Base-by-base conservation (phyloP, 2,329 filamentous ascomycete genomes). In the Albophoma yamanashiensis region DNA sequence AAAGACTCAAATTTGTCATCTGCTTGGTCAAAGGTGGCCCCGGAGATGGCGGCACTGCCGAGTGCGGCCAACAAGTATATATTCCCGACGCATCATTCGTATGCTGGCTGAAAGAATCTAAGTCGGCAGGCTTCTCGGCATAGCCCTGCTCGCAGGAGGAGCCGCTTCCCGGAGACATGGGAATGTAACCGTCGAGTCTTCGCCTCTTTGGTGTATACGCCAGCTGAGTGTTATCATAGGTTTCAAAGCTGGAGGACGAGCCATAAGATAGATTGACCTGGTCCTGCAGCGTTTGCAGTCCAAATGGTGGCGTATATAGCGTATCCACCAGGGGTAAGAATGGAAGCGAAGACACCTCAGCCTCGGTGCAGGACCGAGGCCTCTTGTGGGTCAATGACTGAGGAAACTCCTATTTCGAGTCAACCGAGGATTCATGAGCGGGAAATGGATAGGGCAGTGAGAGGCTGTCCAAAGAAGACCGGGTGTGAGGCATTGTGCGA, bases 331-430 rank as follows among this genome's bases (percentile, higher is more conserved):
- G 53, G 56, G 66, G 57, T 58, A 63, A 62, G 56, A 63, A 62
- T 42, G 65, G 62, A 61, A 60, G 59, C 42, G 62, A 62, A 42
- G 66, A 62, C 45, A 67, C 63, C 58, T 65, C 68, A 64, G 62
- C 64, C 59, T 63, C 67, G 43, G 60, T 64, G 57, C 67, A 64
- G 59, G 67, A 60, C 64, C 66, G 67, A 64, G 69, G 62, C 59
- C 71, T 66, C 64, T 71, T 72, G 59, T 64, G 63, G 60, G 65
- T 67, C 58, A 68, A 64, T 61, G 66, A 58, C 59, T 67, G 64
- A 61, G 69, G 66, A 59, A 66, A 62, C 65, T 72, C 69, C 71
- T 74, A 66, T 67, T 66, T 68, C 59, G 64, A 72, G 56, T 78
- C 69, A 78, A 74, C 9, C 11, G 5, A n/a, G 9, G 4, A 34